Evolutionary conservation across 768 basidiomycete species (phyloP).

Genomic region (Trametes villosa): DNA sequence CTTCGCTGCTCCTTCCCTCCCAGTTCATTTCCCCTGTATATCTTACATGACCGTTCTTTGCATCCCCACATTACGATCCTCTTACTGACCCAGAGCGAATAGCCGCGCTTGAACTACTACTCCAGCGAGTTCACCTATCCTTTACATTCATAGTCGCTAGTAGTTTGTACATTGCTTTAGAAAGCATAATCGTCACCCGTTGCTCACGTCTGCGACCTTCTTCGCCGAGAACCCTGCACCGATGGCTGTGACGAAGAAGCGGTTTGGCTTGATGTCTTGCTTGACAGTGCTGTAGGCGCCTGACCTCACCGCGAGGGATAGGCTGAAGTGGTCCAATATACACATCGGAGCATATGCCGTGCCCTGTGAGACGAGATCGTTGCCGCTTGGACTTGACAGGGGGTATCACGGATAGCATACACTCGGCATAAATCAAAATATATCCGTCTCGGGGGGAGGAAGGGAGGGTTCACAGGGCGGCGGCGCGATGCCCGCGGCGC

Average conservation of each 20-base stretch:
- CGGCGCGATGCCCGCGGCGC: not conserved
- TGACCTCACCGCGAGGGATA: too few species aligned
- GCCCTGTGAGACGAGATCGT: too few species aligned
- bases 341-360: too few species aligned
- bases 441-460: conserved; percentile 1
- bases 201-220: too few species aligned
- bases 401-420: conserved; percentile 24
- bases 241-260: too few species aligned
- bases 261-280: too few species aligned
- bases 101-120: not conserved
- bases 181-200: too few species aligned
- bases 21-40: not conserved
- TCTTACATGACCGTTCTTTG: not conserved
- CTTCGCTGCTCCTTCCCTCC: not conserved
- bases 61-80: not conserved
- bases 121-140: not conserved
- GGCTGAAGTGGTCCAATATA: too few species aligned
- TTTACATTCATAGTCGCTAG: not conserved
- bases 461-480: not conserved
- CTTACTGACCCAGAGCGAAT: not conserved
- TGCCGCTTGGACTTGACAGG: not conserved
- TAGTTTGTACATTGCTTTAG: too few species aligned
- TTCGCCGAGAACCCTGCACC: too few species aligned
- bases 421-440: conserved; percentile 20
- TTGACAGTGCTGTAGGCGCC: too few species aligned